Conservation (phyloP, 2,329 filamentous ascomycete species). For the Epichloe elymi region DNA sequence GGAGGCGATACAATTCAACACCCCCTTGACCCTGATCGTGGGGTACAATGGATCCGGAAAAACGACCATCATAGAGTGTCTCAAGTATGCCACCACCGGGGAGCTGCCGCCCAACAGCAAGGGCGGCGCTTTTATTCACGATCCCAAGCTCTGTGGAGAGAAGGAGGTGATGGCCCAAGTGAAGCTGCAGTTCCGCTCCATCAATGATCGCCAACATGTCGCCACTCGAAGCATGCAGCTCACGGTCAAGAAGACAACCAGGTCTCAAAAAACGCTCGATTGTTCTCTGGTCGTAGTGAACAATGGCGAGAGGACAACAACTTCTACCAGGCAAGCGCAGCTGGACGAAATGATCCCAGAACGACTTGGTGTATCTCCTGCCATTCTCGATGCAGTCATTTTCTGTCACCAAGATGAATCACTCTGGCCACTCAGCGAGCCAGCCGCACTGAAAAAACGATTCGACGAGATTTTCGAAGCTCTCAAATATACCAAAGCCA, state of each 20-base stretch:
- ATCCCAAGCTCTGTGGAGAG: conserved; percentile 82
- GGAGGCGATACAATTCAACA: conserved; percentile 77
- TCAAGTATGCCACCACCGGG: conserved; percentile 95
- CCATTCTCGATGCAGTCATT: conserved; percentile 86
- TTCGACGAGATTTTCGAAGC: conserved; percentile 99
- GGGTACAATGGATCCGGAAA: conserved; percentile 97
- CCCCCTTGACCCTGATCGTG: conserved; percentile 88
- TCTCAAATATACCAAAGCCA: conserved; percentile 90
- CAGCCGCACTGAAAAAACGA: conserved; percentile 71
- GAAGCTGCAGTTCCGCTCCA: conserved; percentile 73
- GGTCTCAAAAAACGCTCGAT: conserved; percentile 68
- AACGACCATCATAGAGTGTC: conserved; percentile 96
- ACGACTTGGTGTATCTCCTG: conserved; percentile 77
- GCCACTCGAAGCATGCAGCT: conserved; percentile 75
- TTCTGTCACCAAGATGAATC: conserved; percentile 99
- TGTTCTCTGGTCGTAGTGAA: conserved; percentile 62
- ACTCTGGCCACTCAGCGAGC: conserved; percentile 89
- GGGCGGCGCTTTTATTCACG: conserved; percentile 88
- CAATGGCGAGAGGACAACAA: conserved; percentile 64
- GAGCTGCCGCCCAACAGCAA: conserved; percentile 85
- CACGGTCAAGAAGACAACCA: conserved; percentile 67
- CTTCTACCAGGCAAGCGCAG: conserved; percentile 70
- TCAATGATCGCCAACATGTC: conserved; percentile 67
- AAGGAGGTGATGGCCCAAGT: conserved; percentile 86
- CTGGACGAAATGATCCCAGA: conserved; percentile 75